phyloP scores from a whole-genome alignment of 108 stramenopile genomes.

The Cyclotella cryptica region DNA sequence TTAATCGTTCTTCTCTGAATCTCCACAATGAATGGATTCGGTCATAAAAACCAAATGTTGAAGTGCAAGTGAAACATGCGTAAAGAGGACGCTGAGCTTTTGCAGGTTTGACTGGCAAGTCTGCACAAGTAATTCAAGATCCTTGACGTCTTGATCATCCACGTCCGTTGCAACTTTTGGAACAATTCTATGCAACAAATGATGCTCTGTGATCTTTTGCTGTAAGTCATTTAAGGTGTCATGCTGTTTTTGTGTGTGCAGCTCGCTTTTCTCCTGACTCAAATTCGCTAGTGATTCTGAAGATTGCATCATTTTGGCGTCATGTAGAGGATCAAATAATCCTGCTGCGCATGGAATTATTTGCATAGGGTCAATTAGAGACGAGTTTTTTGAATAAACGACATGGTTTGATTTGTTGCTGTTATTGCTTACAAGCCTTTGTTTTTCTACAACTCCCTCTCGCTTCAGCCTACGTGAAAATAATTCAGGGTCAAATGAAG shows the following conservation, averaged over 20 bases:
- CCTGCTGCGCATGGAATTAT: slow-evolving; percentile 20
- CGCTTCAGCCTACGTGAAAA: slow-evolving; percentile 17
- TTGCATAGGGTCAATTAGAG: slow-evolving; percentile 13
- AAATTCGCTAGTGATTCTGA: not conserved
- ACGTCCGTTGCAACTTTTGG: not conserved
- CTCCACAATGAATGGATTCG: not conserved
- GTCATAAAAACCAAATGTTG: slow-evolving; percentile 14
- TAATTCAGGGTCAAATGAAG: slow-evolving; percentile 20
- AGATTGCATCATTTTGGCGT: too few species aligned
- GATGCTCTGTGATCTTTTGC: not conserved
- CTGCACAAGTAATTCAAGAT: not conserved
- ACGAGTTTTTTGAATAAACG: not conserved
- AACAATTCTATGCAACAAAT: not conserved
- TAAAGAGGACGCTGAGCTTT: slow-evolving; percentile 1
- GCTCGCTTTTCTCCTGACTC: slow-evolving; percentile 27
- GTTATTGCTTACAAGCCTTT: slow-evolving; percentile 5
- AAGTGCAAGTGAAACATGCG: slow-evolving; percentile 5
- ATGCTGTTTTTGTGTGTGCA: slow-evolving; percentile 12
- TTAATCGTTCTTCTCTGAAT: not conserved
- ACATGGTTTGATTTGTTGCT: not conserved
- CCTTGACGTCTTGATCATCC: not conserved
- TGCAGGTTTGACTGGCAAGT: slow-evolving; percentile 9
- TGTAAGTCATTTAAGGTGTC: not conserved
- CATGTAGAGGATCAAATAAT: slow-evolving; percentile 18
- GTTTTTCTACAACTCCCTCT: slow-evolving; percentile 9